Conservation (phyloP, 345 rosid species). For the Angophora floribunda region DNA sequence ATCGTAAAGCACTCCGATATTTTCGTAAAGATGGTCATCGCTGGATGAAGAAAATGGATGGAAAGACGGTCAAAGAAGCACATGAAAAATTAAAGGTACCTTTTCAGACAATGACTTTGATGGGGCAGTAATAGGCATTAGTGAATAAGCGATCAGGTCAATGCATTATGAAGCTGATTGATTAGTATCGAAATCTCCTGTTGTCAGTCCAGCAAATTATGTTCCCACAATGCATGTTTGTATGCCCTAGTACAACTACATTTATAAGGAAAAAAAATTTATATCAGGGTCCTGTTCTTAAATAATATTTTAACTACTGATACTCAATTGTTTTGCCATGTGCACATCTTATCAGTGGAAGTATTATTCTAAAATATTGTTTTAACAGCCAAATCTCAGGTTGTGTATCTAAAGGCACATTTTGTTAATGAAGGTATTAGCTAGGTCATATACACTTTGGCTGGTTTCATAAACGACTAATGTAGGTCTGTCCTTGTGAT, state of each 20-base stretch:
- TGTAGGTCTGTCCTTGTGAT: not conserved
- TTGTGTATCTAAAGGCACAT: not conserved
- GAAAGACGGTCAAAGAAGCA: conserved; percentile 94
- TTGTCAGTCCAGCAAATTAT: not conserved
- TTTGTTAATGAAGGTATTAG: not conserved
- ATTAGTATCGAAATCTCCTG: not conserved
- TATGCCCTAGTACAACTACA: not conserved
- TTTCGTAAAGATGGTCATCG: conserved; percentile 86
- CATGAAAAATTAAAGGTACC: conserved; percentile 95
- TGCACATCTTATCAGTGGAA: not conserved
- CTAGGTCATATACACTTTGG: not conserved
- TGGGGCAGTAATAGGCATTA: conserved; percentile 2
- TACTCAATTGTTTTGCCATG: not conserved
- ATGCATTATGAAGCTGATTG: not conserved
- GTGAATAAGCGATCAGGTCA: not conserved
- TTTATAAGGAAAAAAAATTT: not conserved
- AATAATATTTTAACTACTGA: not conserved
- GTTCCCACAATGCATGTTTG: not conserved
- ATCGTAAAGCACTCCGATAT: conserved; percentile 78
- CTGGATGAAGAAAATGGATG: conserved; percentile 96
- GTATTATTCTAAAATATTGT: not conserved
- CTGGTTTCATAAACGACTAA: not conserved
- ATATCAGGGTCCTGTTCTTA: not conserved
- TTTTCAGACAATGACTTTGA: conserved; percentile 26
- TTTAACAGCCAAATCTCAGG: not conserved